Base-by-base conservation (phyloP, 2,329 filamentous ascomycete genomes). In the Helminthosporium solani region DNA sequence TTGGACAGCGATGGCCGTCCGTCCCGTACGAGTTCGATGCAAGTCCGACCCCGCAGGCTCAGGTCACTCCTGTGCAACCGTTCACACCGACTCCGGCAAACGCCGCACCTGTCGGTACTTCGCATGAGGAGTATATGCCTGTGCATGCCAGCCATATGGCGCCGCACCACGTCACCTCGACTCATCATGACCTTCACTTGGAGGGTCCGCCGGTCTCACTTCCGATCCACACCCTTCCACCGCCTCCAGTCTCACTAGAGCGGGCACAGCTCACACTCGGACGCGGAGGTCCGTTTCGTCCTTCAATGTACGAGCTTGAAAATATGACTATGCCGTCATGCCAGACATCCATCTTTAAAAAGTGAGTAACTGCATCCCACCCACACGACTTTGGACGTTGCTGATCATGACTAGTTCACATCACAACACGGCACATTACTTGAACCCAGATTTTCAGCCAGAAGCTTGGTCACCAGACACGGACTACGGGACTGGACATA, bases 381-480 rank as follows among this genome's bases (percentile, higher is more conserved):
- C n/a, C n/a, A n/a, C n/a, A n/a, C n/a, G n/a, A n/a, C n/a, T 18
- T 25, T 8, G 21, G 5, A 5, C 14, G 2, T 31, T 33, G 23
- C 56, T 68, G 40, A 68, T 38, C 2, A 7, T 7, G 7, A 27
- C n/a, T 28, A 78, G 75, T 56, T 78, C 75, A 4, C 75, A 75
- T 52, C 78, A 70, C 68, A 78, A 78, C 46, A 75, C 74, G 16
- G 75, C 75, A 4, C 76, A 79, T 60, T 79, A 75, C 58, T 59
- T 73, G 48, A 79, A 78, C 52, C 72, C 74, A 16, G 74, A 78
- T 25, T 79, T 79, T 54, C 74, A 78, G 47, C 76, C 76, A 5
- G 75, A 78, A 52, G 73, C 78, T 48, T 78, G 76, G 75, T 69
- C 67, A 50, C 76, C 76, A 3, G 74, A 75, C 16, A 63, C 69